Evolutionary conservation across 2,329 filamentous ascomycete species (phyloP), one percentile per base, ranked within the genome.

Genomic region (Stenocarpella maydis): DNA sequence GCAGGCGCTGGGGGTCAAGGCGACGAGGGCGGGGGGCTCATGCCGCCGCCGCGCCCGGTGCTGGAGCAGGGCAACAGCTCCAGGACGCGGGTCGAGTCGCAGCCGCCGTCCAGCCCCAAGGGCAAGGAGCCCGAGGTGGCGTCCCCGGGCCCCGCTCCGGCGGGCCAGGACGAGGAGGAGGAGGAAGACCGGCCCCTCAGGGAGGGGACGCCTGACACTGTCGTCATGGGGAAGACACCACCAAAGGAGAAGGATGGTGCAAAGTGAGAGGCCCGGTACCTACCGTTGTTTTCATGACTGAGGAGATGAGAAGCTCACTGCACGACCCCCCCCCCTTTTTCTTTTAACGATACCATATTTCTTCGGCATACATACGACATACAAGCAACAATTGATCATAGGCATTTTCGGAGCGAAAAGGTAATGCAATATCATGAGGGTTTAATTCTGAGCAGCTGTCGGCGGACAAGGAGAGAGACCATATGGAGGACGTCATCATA

Each of bases 1-100:
- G 43, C 52, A 26, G 43, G 31, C 15, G 50, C 17, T 17, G 24
- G 43, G 17, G 12, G 49, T 21, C n/a, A 26, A 19, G 34, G 21
- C 19, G 50, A 52, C 4, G 21, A 45, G 31, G 31, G 8, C 31
- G 31, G 8, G 31, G 67, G 69, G 8, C 63, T 71, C 4, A 58
- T 49, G 17, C 69, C 69, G 15, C 69, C 69, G 10, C 39, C 34
- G n/a, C 68, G 69, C 26, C 69, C 69, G 10, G 2, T 43, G 0
- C 21, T 71, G 21, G 67, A 69, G 50, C 69, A 71, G 47, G 69
- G 69, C 50, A 63, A 71, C 49, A 71, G 69, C 28, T 69, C 69
- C 2, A 45, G 67, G 64, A 71, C 69, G 26, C 55, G 67, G 34
- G 67, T 71, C 2, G 69, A 31, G 21, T 71, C 69, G 34, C 47